Evolutionary conservation across 2,329 filamentous ascomycete genomes (phyloP).

Genomic region (Aspergillus proliferans): DNA sequence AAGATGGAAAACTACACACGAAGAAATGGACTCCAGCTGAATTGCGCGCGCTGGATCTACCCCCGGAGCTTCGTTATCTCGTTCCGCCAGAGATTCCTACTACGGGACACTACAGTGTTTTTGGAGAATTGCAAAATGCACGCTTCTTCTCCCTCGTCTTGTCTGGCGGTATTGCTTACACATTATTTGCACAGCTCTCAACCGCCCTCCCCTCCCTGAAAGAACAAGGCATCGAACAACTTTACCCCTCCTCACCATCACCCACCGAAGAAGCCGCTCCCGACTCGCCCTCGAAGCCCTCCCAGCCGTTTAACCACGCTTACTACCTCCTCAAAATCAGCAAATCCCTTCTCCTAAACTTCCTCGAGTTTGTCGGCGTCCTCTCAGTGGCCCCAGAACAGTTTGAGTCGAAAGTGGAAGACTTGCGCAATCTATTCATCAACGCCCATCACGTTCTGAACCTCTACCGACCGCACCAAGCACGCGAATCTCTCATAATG

Average conservation of each 20-base stretch:
- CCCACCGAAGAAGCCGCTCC: conserved; percentile 50
- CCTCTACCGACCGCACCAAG: conserved; percentile 89
- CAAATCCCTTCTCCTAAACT: conserved; percentile 81
- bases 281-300: conserved; percentile 33
- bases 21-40: conserved; percentile 30
- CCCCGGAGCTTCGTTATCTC: conserved; percentile 67
- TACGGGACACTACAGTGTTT: conserved; percentile 63
- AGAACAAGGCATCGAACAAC: conserved; percentile 64
- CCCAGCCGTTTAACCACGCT: conserved; percentile 46
- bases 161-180: conserved; percentile 3
- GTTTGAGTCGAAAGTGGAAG: conserved; percentile 65
- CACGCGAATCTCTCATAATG: conserved; percentile 75
- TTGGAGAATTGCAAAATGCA: conserved; percentile 62
- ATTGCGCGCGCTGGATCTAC: conserved; percentile 46
- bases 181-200: conserved; percentile 33
- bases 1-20: conserved; percentile 22
- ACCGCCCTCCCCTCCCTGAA: conserved; percentile 62
- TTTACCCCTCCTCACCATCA: conserved; percentile 51
- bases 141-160: conserved; percentile 8
- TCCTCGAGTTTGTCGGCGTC: conserved; percentile 73
- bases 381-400: conserved; percentile 61
- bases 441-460: conserved; percentile 94
- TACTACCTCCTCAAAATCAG: conserved; percentile 67
- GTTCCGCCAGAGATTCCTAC: conserved; percentile 72
- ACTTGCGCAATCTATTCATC: conserved; percentile 75